A percentile compares a stretch with the other conserved stretches of the same genome.
Evolutionary conservation across 2,329 filamentous ascomycete genomes (phyloP).

Genomic region (Fusarium poae): DNA sequence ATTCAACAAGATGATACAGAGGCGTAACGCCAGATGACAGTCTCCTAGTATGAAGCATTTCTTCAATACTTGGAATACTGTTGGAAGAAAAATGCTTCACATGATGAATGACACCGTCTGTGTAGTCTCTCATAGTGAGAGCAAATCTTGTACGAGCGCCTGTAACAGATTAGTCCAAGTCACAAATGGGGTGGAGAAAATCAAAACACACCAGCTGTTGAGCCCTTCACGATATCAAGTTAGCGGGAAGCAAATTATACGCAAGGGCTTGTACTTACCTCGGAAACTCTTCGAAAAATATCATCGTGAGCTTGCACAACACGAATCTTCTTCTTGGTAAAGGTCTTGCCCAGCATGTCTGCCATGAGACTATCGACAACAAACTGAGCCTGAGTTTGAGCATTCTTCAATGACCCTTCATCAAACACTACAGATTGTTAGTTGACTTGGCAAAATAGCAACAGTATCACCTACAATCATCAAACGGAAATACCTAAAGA

Average conservation of each 20-base stretch:
- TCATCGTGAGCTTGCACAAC: constrained; percentile 28
- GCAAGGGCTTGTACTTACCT: neutral
- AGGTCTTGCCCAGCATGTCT: constrained; percentile 13
- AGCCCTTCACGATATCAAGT: neutral
- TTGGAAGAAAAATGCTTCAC: constrained; percentile 19
- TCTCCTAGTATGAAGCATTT: constrained; percentile 6
- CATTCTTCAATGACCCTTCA: constrained; percentile 20
- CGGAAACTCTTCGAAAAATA: constrained; percentile 14
- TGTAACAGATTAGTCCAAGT: neutral
- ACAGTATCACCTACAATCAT: neutral
- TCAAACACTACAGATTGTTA: constrained; percentile 5
- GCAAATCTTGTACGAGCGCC: constrained; percentile 11
- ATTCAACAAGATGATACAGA: constrained; percentile 20
- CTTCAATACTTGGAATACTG: constrained; percentile 7
- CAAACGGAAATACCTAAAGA: constrained; percentile 20
- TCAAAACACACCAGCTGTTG: neutral
- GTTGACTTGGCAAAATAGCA: accelerated
- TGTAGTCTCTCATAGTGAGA: constrained; percentile 19
- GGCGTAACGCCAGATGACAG: constrained; percentile 20
- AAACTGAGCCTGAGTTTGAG: constrained; percentile 7
- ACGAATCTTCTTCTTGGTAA: constrained; percentile 4
- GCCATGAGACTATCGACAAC: constrained; percentile 26
- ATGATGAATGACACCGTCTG: constrained; percentile 25
- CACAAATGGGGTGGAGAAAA: accelerated
- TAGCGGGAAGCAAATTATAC: accelerated